A percentile compares a stretch with the other conserved stretches of the same genome.
Evolutionary conservation across 2,329 filamentous ascomycete species (phyloP).

Genomic region (Neonectria neomacrospora): DNA sequence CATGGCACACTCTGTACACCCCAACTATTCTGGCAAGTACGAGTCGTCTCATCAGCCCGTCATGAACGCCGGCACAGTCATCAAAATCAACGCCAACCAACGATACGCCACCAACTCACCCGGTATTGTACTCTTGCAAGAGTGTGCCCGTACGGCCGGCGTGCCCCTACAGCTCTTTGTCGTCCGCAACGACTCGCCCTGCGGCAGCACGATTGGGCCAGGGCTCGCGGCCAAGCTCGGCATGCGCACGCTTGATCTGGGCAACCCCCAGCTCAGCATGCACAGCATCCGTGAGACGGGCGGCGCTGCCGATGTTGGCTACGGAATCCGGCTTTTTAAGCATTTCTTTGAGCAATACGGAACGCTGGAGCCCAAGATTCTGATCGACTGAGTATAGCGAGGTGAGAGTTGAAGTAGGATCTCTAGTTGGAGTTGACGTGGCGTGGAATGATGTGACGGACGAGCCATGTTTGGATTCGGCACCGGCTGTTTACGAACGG

Average conservation of each 20-base stretch:
- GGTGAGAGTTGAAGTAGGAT: constrained; percentile 27
- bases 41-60: constrained; percentile 90
- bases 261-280: constrained; percentile 96
- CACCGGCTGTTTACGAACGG: neutral
- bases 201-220: constrained; percentile 97
- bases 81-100: constrained; percentile 98
- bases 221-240: constrained; percentile 91
- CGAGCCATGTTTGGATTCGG: constrained; percentile 5
- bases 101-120: constrained; percentile 97
- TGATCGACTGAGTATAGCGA: constrained; percentile 72
- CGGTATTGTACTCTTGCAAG: constrained; percentile 91
- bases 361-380: constrained; percentile 82
- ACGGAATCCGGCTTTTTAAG: constrained; percentile 86
- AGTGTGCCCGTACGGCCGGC: constrained; percentile 77
- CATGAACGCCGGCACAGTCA: constrained; percentile 96
- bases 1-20: constrained; percentile 97
- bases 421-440: neutral
- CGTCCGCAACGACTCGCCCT: constrained; percentile 93
- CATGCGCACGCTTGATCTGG: constrained; percentile 88
- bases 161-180: constrained; percentile 97
- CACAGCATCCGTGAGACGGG: constrained; percentile 96
- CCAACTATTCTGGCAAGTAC: constrained; percentile 93
- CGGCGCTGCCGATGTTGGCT: constrained; percentile 86
- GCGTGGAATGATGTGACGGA: neutral
- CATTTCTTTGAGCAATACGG: constrained; percentile 89